Base-by-base conservation (phyloP, 345 rosid genomes). In the Hibiscus syriacus region DNA sequence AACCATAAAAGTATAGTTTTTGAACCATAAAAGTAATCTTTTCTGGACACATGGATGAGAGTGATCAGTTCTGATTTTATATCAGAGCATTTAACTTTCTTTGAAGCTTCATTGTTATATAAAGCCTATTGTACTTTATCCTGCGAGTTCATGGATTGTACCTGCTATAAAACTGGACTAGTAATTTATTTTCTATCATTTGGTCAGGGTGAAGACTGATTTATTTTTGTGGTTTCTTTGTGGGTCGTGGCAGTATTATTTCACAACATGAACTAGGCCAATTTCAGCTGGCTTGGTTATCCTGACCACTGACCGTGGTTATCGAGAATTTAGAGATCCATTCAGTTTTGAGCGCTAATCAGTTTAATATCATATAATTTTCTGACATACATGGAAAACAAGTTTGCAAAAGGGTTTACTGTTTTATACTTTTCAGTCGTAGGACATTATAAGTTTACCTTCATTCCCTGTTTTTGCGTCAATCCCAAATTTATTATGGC, bases 1-100 rank as follows among this genome's bases (percentile, higher is more conserved):
- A 46, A 64, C 68, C 16, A 16, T 36, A 49, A 48, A 65, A 65
- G 57, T 48, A 65, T n/a, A n/a, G n/a, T 32, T 49, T 49, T 48
- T 65, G 10, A 46, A 64, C 68, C 16, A 16, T 36, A 49, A 48
- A 65, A 65, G 57, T 48, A 65, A 11, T 39, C 29, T 11, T 61
- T 39, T 49, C 20, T 29, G 8, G 57, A 57, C 29, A 66, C 14
- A 36, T 53, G 61, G 70, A 34, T 52, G 30, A 22, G 6, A 39
- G 34, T 41, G 34, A 14, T 25, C 32, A 6, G 69, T 61, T 32
- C 49, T 22, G 19, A 38, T 11, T 61, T 38, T 22, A 13, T 36
- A 23, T 41, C 6, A 6, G 34, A 62, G 45, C 17, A 25, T 13
- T 62, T 36, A 30, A 34, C 38, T 34, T 34, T 9, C 38, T 34